phyloP scores from a whole-genome alignment of 768 basidiomycete species.

The Pleurotus giganteus region DNA sequence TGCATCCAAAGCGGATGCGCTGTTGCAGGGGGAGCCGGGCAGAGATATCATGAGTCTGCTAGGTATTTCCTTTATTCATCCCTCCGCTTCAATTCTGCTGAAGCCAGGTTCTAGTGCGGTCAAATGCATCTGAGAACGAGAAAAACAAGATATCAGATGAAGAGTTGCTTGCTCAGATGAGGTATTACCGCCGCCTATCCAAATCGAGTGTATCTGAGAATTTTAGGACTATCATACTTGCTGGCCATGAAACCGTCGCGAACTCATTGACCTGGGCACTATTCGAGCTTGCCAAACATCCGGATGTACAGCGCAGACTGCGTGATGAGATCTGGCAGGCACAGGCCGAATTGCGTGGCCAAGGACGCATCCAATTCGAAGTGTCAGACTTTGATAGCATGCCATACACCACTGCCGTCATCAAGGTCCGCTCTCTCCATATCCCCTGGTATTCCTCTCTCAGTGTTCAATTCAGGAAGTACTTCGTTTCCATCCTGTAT shows the following conservation, averaged over 20 bases:
- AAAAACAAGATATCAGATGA: slow-evolving; percentile 27
- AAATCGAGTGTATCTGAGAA: background rate
- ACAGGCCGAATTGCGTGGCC: slow-evolving; percentile 30
- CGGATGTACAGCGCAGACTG: slow-evolving; percentile 30
- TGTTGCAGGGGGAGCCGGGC: slow-evolving; percentile 43
- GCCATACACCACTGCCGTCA: slow-evolving; percentile 43
- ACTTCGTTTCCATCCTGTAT: slow-evolving; percentile 51
- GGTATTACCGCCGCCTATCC: background rate
- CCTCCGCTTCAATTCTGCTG: background rate
- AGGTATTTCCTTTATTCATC: slow-evolving; percentile 30
- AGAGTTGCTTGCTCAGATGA: slow-evolving; percentile 32
- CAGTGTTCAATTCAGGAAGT: too few relatives aligned
- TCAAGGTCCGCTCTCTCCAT: slow-evolving; percentile 47
- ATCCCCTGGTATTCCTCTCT: too few relatives aligned
- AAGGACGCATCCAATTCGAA: slow-evolving; percentile 37
- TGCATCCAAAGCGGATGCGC: slow-evolving; percentile 43
- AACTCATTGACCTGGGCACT: slow-evolving; percentile 47
- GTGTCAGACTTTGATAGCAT: slow-evolving; percentile 47
- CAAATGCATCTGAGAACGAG: slow-evolving; percentile 33
- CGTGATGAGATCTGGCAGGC: slow-evolving; percentile 18
- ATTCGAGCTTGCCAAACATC: slow-evolving; percentile 46
- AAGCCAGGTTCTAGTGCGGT: slow-evolving; percentile 39
- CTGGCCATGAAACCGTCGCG: slow-evolving; percentile 46
- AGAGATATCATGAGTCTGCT: slow-evolving; percentile 59
- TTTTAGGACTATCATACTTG: slow-evolving; percentile 27